Evolutionary conservation across 1,284 basidiomycete species (phyloP), one percentile per base, ranked within the genome.

Genomic region (Marasmius tenuissimus): DNA sequence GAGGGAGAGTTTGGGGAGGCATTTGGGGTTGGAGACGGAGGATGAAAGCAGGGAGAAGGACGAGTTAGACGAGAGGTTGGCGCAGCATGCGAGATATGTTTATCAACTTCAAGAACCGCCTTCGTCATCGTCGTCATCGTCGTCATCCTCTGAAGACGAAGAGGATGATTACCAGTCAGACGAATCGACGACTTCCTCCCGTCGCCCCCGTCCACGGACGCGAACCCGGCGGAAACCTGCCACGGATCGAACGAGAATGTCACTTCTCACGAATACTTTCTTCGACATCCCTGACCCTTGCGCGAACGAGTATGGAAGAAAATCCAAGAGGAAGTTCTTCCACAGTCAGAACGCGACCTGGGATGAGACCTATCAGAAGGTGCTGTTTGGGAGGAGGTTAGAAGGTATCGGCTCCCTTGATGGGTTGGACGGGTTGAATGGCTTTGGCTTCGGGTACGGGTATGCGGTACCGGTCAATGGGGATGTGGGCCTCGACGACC

Each of bases 61-160:
- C 63, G 83, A 86, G 18, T 70, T 92, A 45, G 92, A 93, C 68
- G 83, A 85, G 60, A 79, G 78, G 57, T 77, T 93, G 47, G 88
- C 89, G 12, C 87, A 52, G 69, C 70, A 65, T 64, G 51, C n/a
- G 47, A 66, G 34, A 63, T 72, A 37, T 67, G 71, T 65, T 5
- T 65, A 65, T 37, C 57, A 63, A n/a, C 57, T 65, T 3, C 64
- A 65, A 63, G 58, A 63, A 35, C 47, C 59, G 5, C 39, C 55
- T 45, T 47, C 59, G 12, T 10, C 38, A 8, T 60, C 59, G 6
- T 54, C 59, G 9, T 59, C 58, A 4, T 54, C 50, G 7, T 50
- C 35, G 4, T 60, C 59, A 9, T 54, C 50, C 14, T 33, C 16
- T 14, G 51, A 54, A 20, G 52, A 56, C 3, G 59, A 60, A 10